phyloP scores from a whole-genome alignment of 345 rosid genomes.

The Angophora floribunda region DNA sequence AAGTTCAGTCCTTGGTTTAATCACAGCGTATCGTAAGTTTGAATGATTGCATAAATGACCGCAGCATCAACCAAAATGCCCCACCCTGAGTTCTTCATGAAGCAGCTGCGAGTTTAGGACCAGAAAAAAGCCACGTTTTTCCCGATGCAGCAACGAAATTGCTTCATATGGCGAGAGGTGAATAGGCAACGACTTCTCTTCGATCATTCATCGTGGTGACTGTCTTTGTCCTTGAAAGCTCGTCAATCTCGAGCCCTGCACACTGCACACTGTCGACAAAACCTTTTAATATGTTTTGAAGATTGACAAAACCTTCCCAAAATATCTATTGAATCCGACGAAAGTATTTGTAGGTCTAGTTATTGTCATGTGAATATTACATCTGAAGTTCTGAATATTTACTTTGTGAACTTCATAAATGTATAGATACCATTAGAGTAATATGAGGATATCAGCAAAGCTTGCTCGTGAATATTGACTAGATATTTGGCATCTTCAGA shows the following conservation, averaged over 20 bases:
- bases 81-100: neutral
- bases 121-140: neutral
- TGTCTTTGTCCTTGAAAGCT: neutral
- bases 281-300: neutral
- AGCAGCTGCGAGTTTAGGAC: neutral
- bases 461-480: neutral
- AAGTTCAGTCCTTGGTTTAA: neutral
- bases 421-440: neutral
- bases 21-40: neutral
- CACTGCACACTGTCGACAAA: too few species aligned
- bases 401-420: neutral
- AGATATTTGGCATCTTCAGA: neutral
- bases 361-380: neutral
- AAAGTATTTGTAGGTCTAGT: neutral
- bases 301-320: neutral
- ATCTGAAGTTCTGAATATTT: neutral
- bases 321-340: too few species aligned
- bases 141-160: neutral
- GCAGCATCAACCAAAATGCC: neutral
- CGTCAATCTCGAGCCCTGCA: neutral
- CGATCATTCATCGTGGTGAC: neutral
- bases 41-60: neutral
- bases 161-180: neutral
- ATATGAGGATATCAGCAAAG: rapidly evolving
- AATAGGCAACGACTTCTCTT: neutral